phyloP scores from a whole-genome alignment of 768 basidiomycete species.

The Xerocomellus intermedius region DNA sequence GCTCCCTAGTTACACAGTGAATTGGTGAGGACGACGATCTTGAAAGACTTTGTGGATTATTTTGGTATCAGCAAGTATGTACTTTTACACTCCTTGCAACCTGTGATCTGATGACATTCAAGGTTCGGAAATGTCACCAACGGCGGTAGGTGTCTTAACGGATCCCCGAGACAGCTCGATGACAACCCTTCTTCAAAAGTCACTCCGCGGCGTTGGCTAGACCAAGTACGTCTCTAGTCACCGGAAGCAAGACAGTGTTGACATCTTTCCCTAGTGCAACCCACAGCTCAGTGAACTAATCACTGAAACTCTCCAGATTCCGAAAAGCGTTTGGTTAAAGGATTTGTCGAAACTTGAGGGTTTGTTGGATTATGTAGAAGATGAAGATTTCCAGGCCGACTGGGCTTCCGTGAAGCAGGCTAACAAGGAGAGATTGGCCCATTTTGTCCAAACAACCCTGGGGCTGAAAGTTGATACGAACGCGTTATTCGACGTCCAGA shows the following conservation, averaged over 20 bases:
- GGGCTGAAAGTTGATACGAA: constrained; percentile 70
- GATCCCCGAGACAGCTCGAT: not conserved
- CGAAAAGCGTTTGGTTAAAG: constrained; percentile 81
- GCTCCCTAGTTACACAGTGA: constrained; percentile 72
- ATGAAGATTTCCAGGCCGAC: constrained; percentile 69
- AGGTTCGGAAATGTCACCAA: constrained; percentile 92
- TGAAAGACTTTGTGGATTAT: constrained; percentile 93
- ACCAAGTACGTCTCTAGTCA: constrained; percentile 47
- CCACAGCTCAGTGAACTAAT: constrained; percentile 83
- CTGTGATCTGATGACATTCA: constrained; percentile 16
- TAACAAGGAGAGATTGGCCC: constrained; percentile 88
- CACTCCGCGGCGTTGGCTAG: constrained; percentile 91
- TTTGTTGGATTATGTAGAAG: constrained; percentile 69
- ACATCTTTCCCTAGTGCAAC: constrained; percentile 62
- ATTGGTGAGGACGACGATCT: constrained; percentile 77
- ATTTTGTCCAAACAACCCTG: constrained; percentile 67
- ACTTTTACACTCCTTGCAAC: not conserved
- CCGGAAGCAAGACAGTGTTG: not conserved
- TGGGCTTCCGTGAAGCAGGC: constrained; percentile 86
- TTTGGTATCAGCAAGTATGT: constrained; percentile 76
- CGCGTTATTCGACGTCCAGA: constrained; percentile 90
- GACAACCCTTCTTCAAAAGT: constrained; percentile 40
- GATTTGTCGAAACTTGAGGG: constrained; percentile 75
- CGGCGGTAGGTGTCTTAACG: constrained; percentile 57
- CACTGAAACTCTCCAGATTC: constrained; percentile 72